phyloP scores from a whole-genome alignment of 192 early-diverging fungal genomes.

The Phlyctochytrium arcticum region DNA sequence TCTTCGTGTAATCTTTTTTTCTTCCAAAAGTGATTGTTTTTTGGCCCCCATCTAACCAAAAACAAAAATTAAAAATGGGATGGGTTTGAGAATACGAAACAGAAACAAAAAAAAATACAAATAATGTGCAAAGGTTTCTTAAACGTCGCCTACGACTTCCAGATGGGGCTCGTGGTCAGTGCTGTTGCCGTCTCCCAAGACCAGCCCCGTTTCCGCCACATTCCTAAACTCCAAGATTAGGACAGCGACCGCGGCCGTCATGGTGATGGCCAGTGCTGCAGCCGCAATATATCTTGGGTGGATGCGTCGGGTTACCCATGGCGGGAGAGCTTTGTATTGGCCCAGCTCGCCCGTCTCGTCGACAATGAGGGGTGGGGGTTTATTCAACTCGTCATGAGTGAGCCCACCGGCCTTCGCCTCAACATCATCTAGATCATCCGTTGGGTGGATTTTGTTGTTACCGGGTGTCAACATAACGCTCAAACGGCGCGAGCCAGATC shows the following conservation, averaged over 20 bases:
- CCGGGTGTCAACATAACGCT: slow-evolving; percentile 3
- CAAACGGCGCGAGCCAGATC: not conserved
- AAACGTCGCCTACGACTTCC: not conserved
- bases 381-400: not conserved
- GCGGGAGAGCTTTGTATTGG: slow-evolving; percentile 27
- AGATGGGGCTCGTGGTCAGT: too few species aligned
- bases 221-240: slow-evolving; percentile 48
- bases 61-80: not conserved
- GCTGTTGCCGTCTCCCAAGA: not conserved
- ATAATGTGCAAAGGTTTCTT: not conserved
- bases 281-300: slow-evolving; percentile 29
- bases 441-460: slow-evolving; percentile 11
- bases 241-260: slow-evolving; percentile 38
- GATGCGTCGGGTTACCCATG: slow-evolving; percentile 27
- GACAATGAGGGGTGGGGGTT: not conserved
- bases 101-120: not conserved
- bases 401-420: slow-evolving; percentile 8
- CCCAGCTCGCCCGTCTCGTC: slow-evolving; percentile 21
- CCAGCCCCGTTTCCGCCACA: not conserved
- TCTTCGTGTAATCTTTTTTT: too few species aligned
- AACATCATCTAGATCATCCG: not conserved
- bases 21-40: too few species aligned
- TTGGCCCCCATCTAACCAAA: too few species aligned
- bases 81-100: not conserved
- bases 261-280: slow-evolving; percentile 22